phyloP scores from a whole-genome alignment of 148 eudicot genomes.

The Salicornia ramosissima region DNA sequence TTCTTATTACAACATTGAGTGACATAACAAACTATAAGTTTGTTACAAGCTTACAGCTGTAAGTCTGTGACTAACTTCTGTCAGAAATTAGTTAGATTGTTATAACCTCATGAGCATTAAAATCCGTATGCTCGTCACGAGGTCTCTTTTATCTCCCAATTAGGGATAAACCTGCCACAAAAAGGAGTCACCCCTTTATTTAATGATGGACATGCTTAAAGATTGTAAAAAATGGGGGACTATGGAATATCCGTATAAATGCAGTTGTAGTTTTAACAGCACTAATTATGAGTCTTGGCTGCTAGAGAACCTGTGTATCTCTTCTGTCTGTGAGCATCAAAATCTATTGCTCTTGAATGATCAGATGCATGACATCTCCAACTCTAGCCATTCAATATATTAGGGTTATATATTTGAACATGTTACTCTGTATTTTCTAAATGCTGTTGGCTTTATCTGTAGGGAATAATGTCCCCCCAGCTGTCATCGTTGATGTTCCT shows the following conservation, averaged over 20 bases:
- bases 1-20: too few species aligned
- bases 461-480: slow-evolving; percentile 97
- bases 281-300: neutral
- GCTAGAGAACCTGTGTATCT: neutral
- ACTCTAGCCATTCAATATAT: neutral
- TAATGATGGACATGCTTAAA: neutral
- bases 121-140: too few species aligned
- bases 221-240: neutral
- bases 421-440: slow-evolving; percentile 1
- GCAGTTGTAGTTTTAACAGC: neutral
- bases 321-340: neutral
- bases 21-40: too few species aligned
- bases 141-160: too few species aligned
- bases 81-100: too few species aligned
- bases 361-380: neutral
- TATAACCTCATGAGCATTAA: too few species aligned
- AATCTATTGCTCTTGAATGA: neutral
- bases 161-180: too few species aligned
- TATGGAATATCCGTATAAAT: too few species aligned
- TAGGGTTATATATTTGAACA: neutral
- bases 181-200: neutral
- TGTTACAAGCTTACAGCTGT: too few species aligned
- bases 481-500: slow-evolving; percentile 90
- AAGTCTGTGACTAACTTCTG: too few species aligned
- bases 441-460: slow-evolving; percentile 30